phyloP scores from a whole-genome alignment of 768 basidiomycete genomes.

The Hortiboletus campestris region DNA sequence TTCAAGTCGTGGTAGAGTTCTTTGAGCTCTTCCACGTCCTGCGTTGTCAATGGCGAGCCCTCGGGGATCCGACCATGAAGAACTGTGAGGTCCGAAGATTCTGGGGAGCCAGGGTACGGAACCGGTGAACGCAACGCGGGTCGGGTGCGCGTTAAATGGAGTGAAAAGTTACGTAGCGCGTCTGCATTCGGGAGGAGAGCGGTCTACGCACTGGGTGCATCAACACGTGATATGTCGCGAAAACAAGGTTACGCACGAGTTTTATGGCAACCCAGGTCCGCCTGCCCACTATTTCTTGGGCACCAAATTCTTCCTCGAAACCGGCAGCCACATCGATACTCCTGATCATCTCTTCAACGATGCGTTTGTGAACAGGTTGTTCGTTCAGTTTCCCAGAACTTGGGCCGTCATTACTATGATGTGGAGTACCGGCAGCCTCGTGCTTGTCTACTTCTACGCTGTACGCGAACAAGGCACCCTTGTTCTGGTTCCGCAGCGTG shows the following conservation, averaged over 20 bases:
- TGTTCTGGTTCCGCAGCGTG: slow-evolving; percentile 60
- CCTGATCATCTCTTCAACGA: slow-evolving; percentile 72
- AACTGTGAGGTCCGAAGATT: slow-evolving; percentile 55
- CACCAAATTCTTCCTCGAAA: slow-evolving; percentile 59
- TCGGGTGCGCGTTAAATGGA: slow-evolving; percentile 49
- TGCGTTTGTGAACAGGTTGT: slow-evolving; percentile 51
- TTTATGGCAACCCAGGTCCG: slow-evolving; percentile 87
- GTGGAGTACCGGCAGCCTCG: slow-evolving; percentile 38
- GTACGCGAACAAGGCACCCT: slow-evolving; percentile 78
- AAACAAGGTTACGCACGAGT: slow-evolving; percentile 46
- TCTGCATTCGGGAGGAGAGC: slow-evolving; percentile 65
- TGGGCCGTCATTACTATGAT: slow-evolving; percentile 3
- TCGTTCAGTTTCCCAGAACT: slow-evolving; percentile 3
- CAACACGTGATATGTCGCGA: background rate
- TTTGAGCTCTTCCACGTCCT: slow-evolving; percentile 60
- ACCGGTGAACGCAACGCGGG: slow-evolving; percentile 33
- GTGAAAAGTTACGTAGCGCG: slow-evolving; percentile 60
- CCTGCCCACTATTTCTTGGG: slow-evolving; percentile 35
- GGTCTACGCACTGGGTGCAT: slow-evolving; percentile 44
- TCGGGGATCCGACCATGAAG: slow-evolving; percentile 31
- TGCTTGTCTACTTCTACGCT: slow-evolving; percentile 79
- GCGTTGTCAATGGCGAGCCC: slow-evolving; percentile 38
- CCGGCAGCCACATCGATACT: slow-evolving; percentile 78
- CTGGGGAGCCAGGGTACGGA: slow-evolving; percentile 70
- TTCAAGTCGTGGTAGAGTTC: slow-evolving; percentile 62